Base-by-base conservation (phyloP, 805 yeast species). In the Saccharomycopsis olivae region DNA sequence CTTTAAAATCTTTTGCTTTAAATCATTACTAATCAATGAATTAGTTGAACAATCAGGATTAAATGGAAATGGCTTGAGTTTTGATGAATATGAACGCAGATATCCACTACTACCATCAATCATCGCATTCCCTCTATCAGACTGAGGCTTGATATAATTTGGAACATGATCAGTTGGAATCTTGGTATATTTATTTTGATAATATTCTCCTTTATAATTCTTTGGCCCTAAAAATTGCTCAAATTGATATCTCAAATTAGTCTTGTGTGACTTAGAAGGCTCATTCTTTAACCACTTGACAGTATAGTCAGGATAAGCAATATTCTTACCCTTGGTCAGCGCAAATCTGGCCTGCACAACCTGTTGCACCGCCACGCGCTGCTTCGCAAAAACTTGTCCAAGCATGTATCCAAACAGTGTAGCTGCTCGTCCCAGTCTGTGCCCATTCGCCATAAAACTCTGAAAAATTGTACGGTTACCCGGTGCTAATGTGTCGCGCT, bases 151-250 rank as follows among this genome's bases (percentile, higher is more conserved):
- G 31, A 83, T 68, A 58, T 83, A 86, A 54, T 79, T 81, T 32
- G 94, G 86, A 29, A 63, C 61, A 53, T 82, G 85, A 51, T 80
- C 61, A 46, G 70, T 73, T 15, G 81, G 75, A 10, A 85, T 77
- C 47, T 68, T 67, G 51, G 69, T 75, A 59, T 84, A 81, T 56
- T 79, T 84, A 68, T 86, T 88, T 54, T 74, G 60, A 47, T 68
- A 68, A 58, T 84, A 83, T 49, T 84, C 86, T 15, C 95, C 95
- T 57, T 80, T 78, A 61, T 74, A 74, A 60, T 85, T 86, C 56
- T 68, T 73, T 29, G 89, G 89, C 2, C 96, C 96, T 41, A 87
- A 63, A 62, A 85, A 87, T 48, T 69, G 73, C 49, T 75, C 73
- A 71, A 86, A 64, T 29, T 75, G 74, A 55, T 73, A 67, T 51